Percentiles rank a stretch among this genome's conserved stretches.
Evolutionary conservation across 345 rosid genomes (phyloP).

Genomic region (Lepidium sativum): DNA sequence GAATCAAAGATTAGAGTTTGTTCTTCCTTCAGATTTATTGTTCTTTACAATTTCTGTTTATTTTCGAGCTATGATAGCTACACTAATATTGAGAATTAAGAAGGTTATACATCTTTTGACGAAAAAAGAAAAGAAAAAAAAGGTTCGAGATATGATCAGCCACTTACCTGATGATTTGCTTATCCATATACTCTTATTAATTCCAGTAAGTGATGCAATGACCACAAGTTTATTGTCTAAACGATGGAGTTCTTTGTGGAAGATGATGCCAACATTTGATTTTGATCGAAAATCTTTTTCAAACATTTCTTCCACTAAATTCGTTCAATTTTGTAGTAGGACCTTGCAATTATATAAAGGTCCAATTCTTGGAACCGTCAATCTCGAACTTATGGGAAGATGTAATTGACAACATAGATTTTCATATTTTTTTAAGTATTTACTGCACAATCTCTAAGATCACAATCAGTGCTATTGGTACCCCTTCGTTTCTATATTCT

Average conservation of each 20-base stretch:
- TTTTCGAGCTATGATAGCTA: no score
- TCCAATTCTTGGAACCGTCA: background rate
- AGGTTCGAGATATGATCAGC: background rate
- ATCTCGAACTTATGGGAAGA: background rate
- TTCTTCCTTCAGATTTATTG: no score
- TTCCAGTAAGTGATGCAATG: background rate
- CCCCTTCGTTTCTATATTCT: background rate
- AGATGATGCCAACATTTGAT: background rate
- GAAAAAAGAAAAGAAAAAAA: no score
- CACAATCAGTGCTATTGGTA: background rate
- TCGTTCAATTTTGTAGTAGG: background rate
- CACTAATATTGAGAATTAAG: background rate
- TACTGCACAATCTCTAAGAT: background rate
- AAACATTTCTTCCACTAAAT: background rate
- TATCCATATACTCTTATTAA: background rate
- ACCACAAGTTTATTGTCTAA: background rate
- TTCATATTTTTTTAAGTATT: background rate
- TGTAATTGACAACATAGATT: background rate
- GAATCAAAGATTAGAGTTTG: no score
- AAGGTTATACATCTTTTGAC: background rate
- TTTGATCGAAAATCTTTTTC: background rate
- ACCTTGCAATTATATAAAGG: background rate
- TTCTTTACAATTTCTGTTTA: no score
- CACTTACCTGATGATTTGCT: constrained; percentile 8
- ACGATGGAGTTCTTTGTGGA: constrained; percentile 8